Evolutionary conservation across 768 basidiomycete species (phyloP), one percentile per base, ranked within the genome.

Genomic region (Kwoniella shandongensis): DNA sequence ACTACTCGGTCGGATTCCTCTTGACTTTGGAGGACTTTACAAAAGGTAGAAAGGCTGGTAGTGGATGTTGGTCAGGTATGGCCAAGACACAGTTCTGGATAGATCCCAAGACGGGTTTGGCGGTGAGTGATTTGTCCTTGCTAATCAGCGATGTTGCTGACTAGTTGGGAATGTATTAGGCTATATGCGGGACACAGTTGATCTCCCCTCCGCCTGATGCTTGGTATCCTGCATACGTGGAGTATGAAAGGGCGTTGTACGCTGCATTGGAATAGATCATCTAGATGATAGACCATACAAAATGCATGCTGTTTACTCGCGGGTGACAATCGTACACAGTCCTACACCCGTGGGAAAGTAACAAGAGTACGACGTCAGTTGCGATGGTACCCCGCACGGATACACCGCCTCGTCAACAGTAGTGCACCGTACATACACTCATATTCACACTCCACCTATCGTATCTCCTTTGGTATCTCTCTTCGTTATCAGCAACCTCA

Each of bases 1-100:
- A 69, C 40, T 65, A 70, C 44, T 70, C 68, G 13, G 62, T 70
- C 3, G 71, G 54, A 0, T 52, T 62, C 23, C 13, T 59, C n/a
- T 29, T 73, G 15, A 62, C 63, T 23, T 47, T 63, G 18, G 51
- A 51, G 18, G 66, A 66, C 32, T 61, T 51, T 7, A 49, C 54
- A 2, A 48, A 40, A 5, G 51, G 69, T 15, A 56, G 72, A 36
- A 69, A 62, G 56, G 58, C 47, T 18, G 63, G 62, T 4, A 65
- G 62, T 35, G 69, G 66, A 18, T 57, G 62, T 38, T 73, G 72
- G 72, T 60, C 57, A 25, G 72, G 72, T 12, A 54, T 51, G 11
- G 63, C 60, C 8, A 51, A 57, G 38, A 61, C 58, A 6, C 57
- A 69, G 42, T 72, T 60, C 45, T 67, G 65, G 67, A 41, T 69